Base-by-base conservation (phyloP, 352 stramenopile species). In the Globisporangium alternatum region DNA sequence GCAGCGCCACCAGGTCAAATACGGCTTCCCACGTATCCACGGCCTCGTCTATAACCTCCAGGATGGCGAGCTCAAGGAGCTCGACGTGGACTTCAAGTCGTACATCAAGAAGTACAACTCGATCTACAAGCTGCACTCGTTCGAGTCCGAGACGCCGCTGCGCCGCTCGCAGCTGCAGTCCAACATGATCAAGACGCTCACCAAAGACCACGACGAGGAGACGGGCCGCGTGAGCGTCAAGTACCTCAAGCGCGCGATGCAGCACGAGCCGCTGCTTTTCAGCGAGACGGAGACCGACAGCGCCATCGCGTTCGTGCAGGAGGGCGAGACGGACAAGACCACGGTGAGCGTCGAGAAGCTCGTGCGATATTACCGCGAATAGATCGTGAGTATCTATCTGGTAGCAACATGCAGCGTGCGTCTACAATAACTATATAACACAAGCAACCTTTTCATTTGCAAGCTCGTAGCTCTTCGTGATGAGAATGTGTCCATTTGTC, bases 11-110 rank as follows among this genome's bases (percentile, higher is more conserved):
- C 85, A 95, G 62, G 79, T 82, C 65, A 94, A 95, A 68, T 95
- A 93, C 66, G 88, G 84, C 53, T 95, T 96, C 72, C 88, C 88
- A 44, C 88, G 88, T 48, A 95, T 96, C 65, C 88, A 97, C 65
- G 89, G 88, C 0, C 77, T 97, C 15, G 88, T 97, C 47, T 96
- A 95, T 74, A 80, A 93, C 72, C 72, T 94, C 25, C 76, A 90
- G 47, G 75, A 85, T 65, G 89, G 89, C 31, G 63, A 93, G 44
- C 72, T 97, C 31, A 93, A 96, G 66, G 82, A 92, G 63, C 80
- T 95, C 49, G 78, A 95, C 62, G 78, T 93, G n/a, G 83, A 93
- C 69, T 95, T 92, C 65, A 60, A 91, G 56, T 68, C 80, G 13
- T 95, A 93, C 64, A 75, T 95, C 22, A 70, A 78, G 21, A 84